A percentile compares a stretch with the other conserved stretches of the same genome.
phyloP scores from a whole-genome alignment of 805 yeast species.

The Zygosaccharomyces bisporus region DNA sequence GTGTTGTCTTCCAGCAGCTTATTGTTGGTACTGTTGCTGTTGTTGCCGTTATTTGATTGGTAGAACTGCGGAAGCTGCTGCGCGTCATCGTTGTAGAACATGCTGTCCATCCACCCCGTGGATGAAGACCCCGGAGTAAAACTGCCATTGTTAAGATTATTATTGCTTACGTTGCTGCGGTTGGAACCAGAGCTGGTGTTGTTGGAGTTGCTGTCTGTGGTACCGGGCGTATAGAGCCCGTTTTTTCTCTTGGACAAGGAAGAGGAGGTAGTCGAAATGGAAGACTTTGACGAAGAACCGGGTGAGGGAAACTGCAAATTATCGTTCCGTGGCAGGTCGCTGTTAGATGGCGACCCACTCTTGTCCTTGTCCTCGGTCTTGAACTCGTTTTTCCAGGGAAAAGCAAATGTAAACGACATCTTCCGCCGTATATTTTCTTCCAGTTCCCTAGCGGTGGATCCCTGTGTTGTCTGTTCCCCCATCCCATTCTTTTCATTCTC shows the following conservation, averaged over 20 bases:
- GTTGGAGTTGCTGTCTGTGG: constrained; percentile 3
- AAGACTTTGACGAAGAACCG: constrained; percentile 14
- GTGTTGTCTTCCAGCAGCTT: constrained; percentile 7
- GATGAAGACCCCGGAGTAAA: constrained; percentile 17
- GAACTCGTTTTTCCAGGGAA: constrained; percentile 43
- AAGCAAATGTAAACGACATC: constrained; percentile 46
- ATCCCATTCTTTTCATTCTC: constrained; percentile 8
- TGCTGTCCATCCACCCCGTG: constrained; percentile 23
- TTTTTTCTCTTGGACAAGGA: constrained; percentile 4
- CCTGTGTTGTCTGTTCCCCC: not conserved
- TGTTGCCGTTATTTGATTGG: constrained; percentile 2
- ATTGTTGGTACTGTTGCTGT: not conserved
- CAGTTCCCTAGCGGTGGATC: constrained; percentile 6
- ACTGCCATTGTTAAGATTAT: constrained; percentile 6
- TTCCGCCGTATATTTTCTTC: constrained; percentile 21
- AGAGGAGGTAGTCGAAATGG: constrained; percentile 11
- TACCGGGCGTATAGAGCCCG: constrained; percentile 4
- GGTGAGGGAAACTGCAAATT: constrained; percentile 15
- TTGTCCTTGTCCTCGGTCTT: constrained; percentile 5
- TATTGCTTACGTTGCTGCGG: constrained; percentile 2
- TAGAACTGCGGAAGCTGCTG: constrained; percentile 18
- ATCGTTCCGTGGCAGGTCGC: not conserved
- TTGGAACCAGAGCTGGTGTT: not conserved
- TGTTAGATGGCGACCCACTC: not conserved
- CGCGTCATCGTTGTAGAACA: constrained; percentile 21